A percentile compares a stretch with the other conserved stretches of the same genome.
These are phyloP conservation scores for Hyphodiscus sp. DNA, from an alignment of 2,329 filamentous ascomycete genomes.

Conservation along the genomic window DNA sequence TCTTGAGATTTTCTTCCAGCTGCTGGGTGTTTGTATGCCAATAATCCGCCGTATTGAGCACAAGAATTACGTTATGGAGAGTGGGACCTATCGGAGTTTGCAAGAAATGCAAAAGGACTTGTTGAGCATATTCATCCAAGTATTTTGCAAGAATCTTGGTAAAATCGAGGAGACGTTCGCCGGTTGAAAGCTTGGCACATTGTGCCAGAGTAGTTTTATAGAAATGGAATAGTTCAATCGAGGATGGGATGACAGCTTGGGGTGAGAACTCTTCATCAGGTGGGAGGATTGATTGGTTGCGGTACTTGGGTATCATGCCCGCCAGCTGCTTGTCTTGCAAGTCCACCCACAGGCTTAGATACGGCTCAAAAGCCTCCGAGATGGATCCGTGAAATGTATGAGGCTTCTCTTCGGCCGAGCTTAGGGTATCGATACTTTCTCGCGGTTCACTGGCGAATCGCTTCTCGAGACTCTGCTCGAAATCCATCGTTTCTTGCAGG, in stretches of 20 bases:
- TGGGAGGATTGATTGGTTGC: constrained; percentile 70
- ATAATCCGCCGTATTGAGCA: constrained; percentile 95
- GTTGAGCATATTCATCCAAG: constrained; percentile 89
- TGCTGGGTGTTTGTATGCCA: constrained; percentile 92
- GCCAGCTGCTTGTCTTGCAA: constrained; percentile 88
- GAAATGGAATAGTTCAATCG: constrained; percentile 95
- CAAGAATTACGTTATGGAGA: constrained; percentile 73
- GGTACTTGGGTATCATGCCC: constrained; percentile 79
- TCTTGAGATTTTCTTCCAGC: constrained; percentile 89
- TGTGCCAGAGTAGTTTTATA: constrained; percentile 90
- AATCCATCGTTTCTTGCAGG: constrained; percentile 91
- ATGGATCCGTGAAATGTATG: constrained; percentile 84
- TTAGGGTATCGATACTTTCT: constrained; percentile 84
- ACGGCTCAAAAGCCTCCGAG: constrained; percentile 94
- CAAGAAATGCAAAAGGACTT: constrained; percentile 71
- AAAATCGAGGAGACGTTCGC: constrained; percentile 77
- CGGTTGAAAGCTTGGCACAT: constrained; percentile 91
- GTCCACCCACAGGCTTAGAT: constrained; percentile 94
- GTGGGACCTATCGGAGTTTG: constrained; percentile 43
- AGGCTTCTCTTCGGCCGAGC: constrained; percentile 67
- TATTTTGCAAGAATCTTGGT: constrained; percentile 85
- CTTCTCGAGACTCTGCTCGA: constrained; percentile 85
- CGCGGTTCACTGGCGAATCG: constrained; percentile 69
- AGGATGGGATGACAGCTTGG: constrained; percentile 84
- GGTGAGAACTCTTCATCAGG: constrained; percentile 87